These are phyloP conservation scores for Akanthomyces dipterigenus DNA, from an alignment of 2,329 filamentous ascomycete species.

Conservation along the genomic window DNA sequence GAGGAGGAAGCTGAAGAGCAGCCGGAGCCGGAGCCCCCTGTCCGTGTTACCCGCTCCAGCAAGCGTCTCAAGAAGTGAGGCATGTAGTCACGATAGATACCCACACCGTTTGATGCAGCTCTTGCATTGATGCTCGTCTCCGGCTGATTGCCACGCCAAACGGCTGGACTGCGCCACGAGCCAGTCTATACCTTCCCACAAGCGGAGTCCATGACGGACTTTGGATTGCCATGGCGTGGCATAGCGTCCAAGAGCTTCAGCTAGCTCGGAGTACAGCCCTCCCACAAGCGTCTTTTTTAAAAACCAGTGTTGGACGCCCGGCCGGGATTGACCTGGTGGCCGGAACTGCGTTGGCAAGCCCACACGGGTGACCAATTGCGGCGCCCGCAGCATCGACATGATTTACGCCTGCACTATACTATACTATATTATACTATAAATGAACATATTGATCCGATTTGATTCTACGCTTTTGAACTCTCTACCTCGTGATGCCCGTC, in stretches of 20 bases:
- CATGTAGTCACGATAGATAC: neutral
- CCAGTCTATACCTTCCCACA: neutral
- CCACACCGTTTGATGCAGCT: neutral
- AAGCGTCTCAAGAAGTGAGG: conserved; percentile 15
- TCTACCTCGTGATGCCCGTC: neutral
- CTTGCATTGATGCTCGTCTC: conserved; percentile 1
- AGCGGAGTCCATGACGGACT: neutral
- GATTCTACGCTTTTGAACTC: neutral
- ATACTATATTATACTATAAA: neutral
- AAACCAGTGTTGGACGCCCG: neutral
- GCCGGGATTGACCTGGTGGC: neutral
- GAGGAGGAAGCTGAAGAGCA: conserved; percentile 18
- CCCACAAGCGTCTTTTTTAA: neutral
- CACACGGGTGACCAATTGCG: neutral
- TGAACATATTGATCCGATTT: neutral
- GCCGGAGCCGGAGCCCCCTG: neutral
- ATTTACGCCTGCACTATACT: conserved; percentile 1
- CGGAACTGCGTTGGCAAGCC: neutral
- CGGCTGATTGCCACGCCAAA: neutral
- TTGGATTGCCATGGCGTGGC: neutral
- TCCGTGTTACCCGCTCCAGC: conserved; percentile 12
- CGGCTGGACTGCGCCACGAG: neutral
- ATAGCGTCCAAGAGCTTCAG: conserved; percentile 3
- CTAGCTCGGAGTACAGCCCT: conserved; percentile 10
- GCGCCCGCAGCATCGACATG: neutral